Evolutionary conservation across 108 stramenopile genomes (phyloP).

Genomic region (Pseudonitzschia pungens): DNA sequence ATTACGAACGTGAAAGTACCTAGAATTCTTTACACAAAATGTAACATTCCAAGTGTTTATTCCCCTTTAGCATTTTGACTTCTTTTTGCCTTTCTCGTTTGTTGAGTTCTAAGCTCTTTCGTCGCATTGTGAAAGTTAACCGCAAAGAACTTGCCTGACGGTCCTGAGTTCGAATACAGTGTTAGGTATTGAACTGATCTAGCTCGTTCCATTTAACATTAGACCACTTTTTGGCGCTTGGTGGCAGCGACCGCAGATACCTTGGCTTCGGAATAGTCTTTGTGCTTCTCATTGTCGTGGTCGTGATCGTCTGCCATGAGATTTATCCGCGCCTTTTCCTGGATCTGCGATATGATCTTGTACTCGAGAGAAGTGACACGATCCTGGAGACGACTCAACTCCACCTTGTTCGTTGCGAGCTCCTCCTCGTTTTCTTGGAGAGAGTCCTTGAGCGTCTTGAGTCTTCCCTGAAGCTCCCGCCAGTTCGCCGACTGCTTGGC

Average conservation of each 20-base stretch:
- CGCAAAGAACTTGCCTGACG: too few relatives aligned
- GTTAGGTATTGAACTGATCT: not conserved
- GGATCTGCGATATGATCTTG: not conserved
- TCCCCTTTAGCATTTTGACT: too few relatives aligned
- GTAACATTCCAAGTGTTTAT: too few relatives aligned
- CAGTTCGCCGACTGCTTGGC: not conserved
- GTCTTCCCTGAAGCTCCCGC: not conserved
- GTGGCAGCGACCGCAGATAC: not conserved
- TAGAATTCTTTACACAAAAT: too few relatives aligned
- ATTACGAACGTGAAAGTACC: too few relatives aligned
- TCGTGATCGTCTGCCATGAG: not conserved
- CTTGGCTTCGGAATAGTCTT: not conserved
- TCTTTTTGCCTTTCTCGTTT: too few relatives aligned
- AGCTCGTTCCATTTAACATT: not conserved
- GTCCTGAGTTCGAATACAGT: too few relatives aligned
- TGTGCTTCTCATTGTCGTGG: not conserved
- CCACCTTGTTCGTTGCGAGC: not conserved
- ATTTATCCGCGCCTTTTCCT: not conserved
- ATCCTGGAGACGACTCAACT: not conserved
- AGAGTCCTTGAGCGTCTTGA: not conserved
- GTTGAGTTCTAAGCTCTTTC: too few relatives aligned
- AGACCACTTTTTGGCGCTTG: not conserved
- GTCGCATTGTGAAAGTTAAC: too few relatives aligned
- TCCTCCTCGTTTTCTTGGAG: not conserved
- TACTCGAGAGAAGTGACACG: not conserved